Conservation (phyloP, 1,284 basidiomycete genomes). For the Lignosus rhinocerotis region DNA sequence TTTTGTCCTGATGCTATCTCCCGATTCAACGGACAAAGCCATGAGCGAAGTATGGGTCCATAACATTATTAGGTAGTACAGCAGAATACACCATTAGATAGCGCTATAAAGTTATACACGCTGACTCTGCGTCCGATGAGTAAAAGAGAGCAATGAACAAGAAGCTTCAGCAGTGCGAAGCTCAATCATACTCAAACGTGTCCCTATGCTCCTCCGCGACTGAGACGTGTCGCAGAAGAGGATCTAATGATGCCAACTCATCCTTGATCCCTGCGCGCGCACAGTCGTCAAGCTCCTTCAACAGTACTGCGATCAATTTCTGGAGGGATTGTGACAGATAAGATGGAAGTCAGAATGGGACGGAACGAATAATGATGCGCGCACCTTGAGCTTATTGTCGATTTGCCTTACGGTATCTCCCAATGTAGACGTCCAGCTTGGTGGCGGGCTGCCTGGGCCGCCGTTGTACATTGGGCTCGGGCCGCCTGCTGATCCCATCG, state of each 20-base stretch:
- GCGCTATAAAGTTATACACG: conserved; percentile 27
- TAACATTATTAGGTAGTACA: conserved; percentile 25
- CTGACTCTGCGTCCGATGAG: conserved; percentile 9
- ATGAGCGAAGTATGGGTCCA: background rate
- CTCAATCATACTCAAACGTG: conserved; percentile 26
- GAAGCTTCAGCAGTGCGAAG: background rate
- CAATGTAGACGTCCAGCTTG: conserved; percentile 59
- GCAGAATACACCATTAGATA: conserved; percentile 27
- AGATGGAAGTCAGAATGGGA: conserved; percentile 3
- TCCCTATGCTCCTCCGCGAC: conserved; percentile 29
- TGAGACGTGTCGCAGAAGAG: conserved; percentile 61
- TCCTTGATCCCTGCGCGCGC: conserved; percentile 79
- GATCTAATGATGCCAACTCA: conserved; percentile 78
- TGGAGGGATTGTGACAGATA: conserved; percentile 32
- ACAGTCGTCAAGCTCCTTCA: conserved; percentile 82
- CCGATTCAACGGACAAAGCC: background rate
- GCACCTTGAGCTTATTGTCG: conserved; percentile 79
- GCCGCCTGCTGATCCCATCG: conserved; percentile 23
- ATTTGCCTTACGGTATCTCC: conserved; percentile 78
- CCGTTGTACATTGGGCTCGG: conserved; percentile 36
- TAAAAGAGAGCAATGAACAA: conserved; percentile 1
- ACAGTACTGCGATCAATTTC: conserved; percentile 75
- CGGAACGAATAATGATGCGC: conserved; percentile 22
- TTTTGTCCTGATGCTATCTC: conserved; percentile 7
- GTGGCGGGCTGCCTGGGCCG: conserved; percentile 49